Evolutionary conservation across 1,284 basidiomycete species (phyloP).

Genomic region (Cutaneotrichosporon dermatis): DNA sequence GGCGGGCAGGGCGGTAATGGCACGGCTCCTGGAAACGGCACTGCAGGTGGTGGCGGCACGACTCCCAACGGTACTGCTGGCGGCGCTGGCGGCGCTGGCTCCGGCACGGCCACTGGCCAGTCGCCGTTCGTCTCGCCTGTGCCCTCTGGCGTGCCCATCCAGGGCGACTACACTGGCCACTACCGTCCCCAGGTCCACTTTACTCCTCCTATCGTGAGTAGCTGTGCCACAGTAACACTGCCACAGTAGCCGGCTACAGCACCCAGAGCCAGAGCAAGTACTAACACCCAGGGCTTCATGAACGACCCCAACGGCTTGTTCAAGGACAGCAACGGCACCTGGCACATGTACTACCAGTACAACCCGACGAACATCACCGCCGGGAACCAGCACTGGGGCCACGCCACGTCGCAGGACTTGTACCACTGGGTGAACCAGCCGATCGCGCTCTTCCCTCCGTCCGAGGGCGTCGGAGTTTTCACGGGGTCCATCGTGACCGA

Average conservation of each 20-base stretch:
- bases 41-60: background rate
- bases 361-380: slow-evolving; percentile 47
- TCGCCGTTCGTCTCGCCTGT: background rate
- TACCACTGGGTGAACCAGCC: slow-evolving; percentile 51
- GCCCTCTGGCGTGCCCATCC: slow-evolving; percentile 6
- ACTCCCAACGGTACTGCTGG: background rate
- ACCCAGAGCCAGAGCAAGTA: no score
- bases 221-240: no score
- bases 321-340: slow-evolving; percentile 45
- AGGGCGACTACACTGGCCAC: slow-evolving; percentile 26
- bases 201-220: slow-evolving; percentile 31
- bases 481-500: slow-evolving; percentile 50
- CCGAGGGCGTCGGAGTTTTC: slow-evolving; percentile 37
- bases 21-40: background rate
- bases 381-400: slow-evolving; percentile 52
- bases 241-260: no score
- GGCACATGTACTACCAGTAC: slow-evolving; percentile 52
- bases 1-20: background rate
- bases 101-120: background rate
- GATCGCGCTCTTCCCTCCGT: slow-evolving; percentile 41
- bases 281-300: slow-evolving; percentile 43
- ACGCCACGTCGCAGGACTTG: slow-evolving; percentile 49
- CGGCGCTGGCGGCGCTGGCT: background rate
- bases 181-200: slow-evolving; percentile 32
- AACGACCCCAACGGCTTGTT: slow-evolving; percentile 52